phyloP scores from a whole-genome alignment of 1,139 yeast species.

The Taphrina wiesneri region DNA sequence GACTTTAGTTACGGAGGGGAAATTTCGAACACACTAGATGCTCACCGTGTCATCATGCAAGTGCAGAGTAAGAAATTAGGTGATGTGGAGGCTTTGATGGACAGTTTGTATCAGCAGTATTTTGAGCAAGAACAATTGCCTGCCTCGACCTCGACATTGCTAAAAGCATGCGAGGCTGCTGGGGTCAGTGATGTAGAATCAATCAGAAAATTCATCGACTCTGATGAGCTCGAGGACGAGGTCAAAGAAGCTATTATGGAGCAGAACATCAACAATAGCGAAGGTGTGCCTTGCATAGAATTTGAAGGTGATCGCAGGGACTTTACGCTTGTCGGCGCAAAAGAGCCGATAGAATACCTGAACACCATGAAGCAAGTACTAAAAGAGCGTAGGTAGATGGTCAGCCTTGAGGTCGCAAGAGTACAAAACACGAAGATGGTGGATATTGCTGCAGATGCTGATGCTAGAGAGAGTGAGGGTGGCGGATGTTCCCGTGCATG shows the following conservation, averaged over 20 bases:
- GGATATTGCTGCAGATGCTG: not conserved
- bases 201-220: not conserved
- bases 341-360: constrained; percentile 14
- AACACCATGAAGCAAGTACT: constrained; percentile 18
- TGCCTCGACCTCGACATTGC: not conserved
- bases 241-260: constrained; percentile 11
- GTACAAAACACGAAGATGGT: too few relatives aligned
- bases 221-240: constrained; percentile 7
- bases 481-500: too few relatives aligned
- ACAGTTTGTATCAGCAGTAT: constrained; percentile 11
- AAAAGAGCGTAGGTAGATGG: constrained; percentile 9
- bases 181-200: not conserved
- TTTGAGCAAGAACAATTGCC: constrained; percentile 17
- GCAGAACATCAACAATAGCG: constrained; percentile 18
- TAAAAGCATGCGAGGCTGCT: constrained; percentile 9
- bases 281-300: constrained; percentile 15
- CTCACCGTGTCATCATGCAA: constrained; percentile 9
- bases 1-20: constrained; percentile 10
- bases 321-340: constrained; percentile 27
- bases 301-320: constrained; percentile 25
- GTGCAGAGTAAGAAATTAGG: constrained; percentile 2
- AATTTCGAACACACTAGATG: constrained; percentile 1
- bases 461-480: not conserved
- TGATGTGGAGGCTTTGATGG: constrained; percentile 20
- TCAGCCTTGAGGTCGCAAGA: too few relatives aligned